Evolutionary conservation across 768 basidiomycete genomes (phyloP).

Genomic region (Crucibulum laeve): DNA sequence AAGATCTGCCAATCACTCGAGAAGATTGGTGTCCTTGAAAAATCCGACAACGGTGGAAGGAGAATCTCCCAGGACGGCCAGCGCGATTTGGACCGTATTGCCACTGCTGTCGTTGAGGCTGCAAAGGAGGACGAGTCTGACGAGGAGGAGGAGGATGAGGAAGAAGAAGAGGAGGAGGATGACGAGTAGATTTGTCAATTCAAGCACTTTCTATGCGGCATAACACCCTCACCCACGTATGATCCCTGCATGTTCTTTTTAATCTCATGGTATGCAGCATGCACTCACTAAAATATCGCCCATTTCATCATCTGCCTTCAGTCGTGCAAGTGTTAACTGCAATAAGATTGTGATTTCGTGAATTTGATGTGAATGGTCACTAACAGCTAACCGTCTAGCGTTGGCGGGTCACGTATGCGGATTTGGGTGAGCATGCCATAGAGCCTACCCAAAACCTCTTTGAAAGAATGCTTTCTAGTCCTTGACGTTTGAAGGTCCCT

Average conservation of each 20-base stretch:
- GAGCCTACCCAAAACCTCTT: too few relatives aligned
- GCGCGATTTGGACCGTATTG: constrained; percentile 92
- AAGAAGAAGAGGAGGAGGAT: constrained; percentile 58
- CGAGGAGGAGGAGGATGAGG: constrained; percentile 69
- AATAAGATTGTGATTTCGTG: too few relatives aligned
- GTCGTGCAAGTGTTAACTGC: too few relatives aligned
- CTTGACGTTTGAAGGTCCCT: too few relatives aligned
- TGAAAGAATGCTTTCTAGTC: too few relatives aligned
- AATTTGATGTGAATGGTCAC: too few relatives aligned
- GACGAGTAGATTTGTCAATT: constrained; percentile 34
- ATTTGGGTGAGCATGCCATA: too few relatives aligned
- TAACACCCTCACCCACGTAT: constrained; percentile 17
- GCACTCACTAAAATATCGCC: constrained; percentile 29
- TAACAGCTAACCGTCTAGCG: too few relatives aligned
- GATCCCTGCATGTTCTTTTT: constrained; percentile 34
- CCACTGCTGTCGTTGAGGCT: constrained; percentile 82
- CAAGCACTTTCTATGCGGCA: constrained; percentile 5
- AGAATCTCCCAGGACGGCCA: constrained; percentile 96
- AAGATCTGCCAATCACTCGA: constrained; percentile 95
- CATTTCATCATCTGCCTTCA: too few relatives aligned
- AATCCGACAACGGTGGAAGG: constrained; percentile 89
- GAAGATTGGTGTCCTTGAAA: constrained; percentile 98
- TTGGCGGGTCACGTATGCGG: too few relatives aligned
- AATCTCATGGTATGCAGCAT: constrained; percentile 35
- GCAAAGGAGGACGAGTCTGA: constrained; percentile 71